Evolutionary conservation across 345 rosid genomes (phyloP).

Genomic region (thale cress (Arabidopsis thaliana)): TAIR10.1 NC_003071.7:15845501-15846000

Average conservation of each 20-base stretch:
- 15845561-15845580: constrained; percentile 49
- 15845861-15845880: constrained; percentile 27
- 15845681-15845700: constrained; percentile 40
- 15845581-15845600: constrained; percentile 43
- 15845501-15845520: no score
- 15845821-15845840: constrained; percentile 30
- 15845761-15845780: constrained; percentile 46
- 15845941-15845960: constrained; percentile 45
- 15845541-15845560: neutral
- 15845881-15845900: constrained; percentile 53
- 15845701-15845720: constrained; percentile 29
- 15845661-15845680: constrained; percentile 40
- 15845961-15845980: constrained; percentile 36
- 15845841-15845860: constrained; percentile 48
- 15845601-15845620: constrained; percentile 48
- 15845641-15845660: constrained; percentile 37
- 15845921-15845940: constrained; percentile 46
- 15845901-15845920: constrained; percentile 42
- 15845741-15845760: constrained; percentile 47
- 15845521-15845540: no score
- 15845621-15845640: constrained; percentile 37
- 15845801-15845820: constrained; percentile 38
- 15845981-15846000: constrained; percentile 43
- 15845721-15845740: constrained; percentile 49
- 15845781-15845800: constrained; percentile 40